phyloP scores from a whole-genome alignment of 192 early-diverging fungal species.

The Radiomyces spectabilis region DNA sequence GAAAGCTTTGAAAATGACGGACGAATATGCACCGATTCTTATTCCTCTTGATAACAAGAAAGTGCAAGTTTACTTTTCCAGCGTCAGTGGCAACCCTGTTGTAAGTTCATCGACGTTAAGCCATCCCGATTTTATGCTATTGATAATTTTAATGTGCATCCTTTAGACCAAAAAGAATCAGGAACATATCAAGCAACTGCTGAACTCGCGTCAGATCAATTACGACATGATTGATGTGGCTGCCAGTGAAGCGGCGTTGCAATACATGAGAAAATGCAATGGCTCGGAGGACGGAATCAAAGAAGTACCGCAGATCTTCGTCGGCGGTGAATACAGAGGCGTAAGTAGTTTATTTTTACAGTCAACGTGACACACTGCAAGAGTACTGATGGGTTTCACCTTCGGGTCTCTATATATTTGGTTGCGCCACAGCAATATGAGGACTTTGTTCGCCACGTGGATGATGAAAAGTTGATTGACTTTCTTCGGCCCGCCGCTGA shows the following conservation, averaged over 20 bases:
- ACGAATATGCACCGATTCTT: conserved; percentile 1
- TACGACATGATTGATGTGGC: conserved; percentile 39
- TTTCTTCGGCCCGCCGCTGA: conserved; percentile 10
- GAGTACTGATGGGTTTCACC: neutral
- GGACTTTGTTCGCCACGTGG: conserved; percentile 7
- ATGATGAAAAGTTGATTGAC: conserved; percentile 6
- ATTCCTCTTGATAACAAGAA: conserved; percentile 23
- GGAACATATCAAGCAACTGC: conserved; percentile 25
- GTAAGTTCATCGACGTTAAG: too few relatives aligned
- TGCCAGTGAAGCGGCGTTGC: conserved; percentile 27
- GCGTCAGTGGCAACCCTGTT: conserved; percentile 34
- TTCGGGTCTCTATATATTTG: too few relatives aligned
- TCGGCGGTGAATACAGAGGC: conserved; percentile 39
- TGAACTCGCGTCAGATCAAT: conserved; percentile 31
- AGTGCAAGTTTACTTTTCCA: conserved; percentile 40
- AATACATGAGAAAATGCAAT: conserved; percentile 33
- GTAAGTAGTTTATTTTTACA: conserved; percentile 5
- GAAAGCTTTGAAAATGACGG: conserved; percentile 1
- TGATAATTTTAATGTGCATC: neutral
- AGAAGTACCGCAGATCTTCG: conserved; percentile 39
- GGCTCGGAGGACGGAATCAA: conserved; percentile 14
- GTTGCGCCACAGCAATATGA: conserved; percentile 24
- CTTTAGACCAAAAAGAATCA: conserved; percentile 37
- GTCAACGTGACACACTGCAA: neutral
- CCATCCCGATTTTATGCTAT: too few relatives aligned